Conservation (phyloP, 768 basidiomycete genomes). For the Suillus fuscotomentosus region DNA sequence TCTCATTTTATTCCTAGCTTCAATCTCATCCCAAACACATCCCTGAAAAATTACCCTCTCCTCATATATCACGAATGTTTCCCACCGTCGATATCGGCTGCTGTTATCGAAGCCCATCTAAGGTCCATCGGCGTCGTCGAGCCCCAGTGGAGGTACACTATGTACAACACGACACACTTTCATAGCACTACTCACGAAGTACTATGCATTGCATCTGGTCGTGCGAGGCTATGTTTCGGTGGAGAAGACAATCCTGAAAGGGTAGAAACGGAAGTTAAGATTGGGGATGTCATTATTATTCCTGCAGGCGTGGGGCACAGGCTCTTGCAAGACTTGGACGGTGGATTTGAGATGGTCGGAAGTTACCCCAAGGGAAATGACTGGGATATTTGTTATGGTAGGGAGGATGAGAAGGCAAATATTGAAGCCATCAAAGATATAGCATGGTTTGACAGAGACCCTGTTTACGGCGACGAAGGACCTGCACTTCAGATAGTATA, state of each 20-base stretch:
- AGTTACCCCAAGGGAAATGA: conserved; percentile 35
- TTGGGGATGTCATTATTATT: conserved; percentile 40
- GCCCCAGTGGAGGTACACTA: conserved; percentile 43
- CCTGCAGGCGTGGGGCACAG: conserved; percentile 43
- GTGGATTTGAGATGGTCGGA: conserved; percentile 39
- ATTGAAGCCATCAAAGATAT: conserved; percentile 28
- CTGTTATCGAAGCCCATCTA: conserved; percentile 35
- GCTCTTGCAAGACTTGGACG: conserved; percentile 28
- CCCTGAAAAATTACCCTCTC: conserved; percentile 33
- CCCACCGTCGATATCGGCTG: conserved; percentile 14
- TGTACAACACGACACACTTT: conserved; percentile 41
- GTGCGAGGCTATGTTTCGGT: conserved; percentile 39
- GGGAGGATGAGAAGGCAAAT: conserved; percentile 27
- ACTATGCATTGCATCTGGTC: conserved; percentile 32
- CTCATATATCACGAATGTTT: conserved; percentile 37
- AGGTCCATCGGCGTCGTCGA: conserved; percentile 29
- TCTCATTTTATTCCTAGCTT: conserved; percentile 33
- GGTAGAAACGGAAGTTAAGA: conserved; percentile 29
- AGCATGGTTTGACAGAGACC: conserved; percentile 39
- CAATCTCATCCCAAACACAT: conserved; percentile 36
- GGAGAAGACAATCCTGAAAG: conserved; percentile 34
- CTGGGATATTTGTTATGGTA: conserved; percentile 43
- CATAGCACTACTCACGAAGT: conserved; percentile 45
- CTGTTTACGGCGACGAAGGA: conserved; percentile 39
- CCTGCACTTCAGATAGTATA: conserved; percentile 32